Evolutionary conservation across 1,139 yeast species (phyloP).

Genomic region (Saccharomyces hybrid): DNA sequence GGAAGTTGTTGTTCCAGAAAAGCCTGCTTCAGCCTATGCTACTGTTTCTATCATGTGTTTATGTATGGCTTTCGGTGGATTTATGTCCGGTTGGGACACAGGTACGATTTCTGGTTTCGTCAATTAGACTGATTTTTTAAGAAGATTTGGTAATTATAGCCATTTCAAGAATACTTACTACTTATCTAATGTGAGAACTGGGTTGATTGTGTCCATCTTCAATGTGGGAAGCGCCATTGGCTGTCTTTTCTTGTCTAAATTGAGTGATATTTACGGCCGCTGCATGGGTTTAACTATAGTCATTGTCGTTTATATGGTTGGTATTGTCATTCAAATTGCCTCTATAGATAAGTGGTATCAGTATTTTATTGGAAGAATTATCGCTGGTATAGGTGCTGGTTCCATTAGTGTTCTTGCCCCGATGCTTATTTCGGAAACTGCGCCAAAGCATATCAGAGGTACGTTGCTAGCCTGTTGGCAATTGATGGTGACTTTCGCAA

Average conservation of each 20-base stretch:
- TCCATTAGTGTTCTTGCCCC: constrained; percentile 53
- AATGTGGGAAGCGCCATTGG: constrained; percentile 66
- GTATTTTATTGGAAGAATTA: constrained; percentile 17
- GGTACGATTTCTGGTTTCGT: constrained; percentile 75
- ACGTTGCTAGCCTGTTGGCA: constrained; percentile 56
- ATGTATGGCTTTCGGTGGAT: constrained; percentile 60
- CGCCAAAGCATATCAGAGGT: constrained; percentile 63
- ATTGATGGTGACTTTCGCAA: constrained; percentile 54
- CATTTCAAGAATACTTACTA: constrained; percentile 29
- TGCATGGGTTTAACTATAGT: constrained; percentile 11
- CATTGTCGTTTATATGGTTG: background rate
- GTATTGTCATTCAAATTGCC: background rate
- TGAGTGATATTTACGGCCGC: constrained; percentile 54
- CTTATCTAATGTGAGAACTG: constrained; percentile 47
- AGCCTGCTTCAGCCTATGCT: constrained; percentile 11
- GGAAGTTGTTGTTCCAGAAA: constrained; percentile 21
- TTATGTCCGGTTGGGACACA: constrained; percentile 69
- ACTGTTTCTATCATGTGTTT: constrained; percentile 36
- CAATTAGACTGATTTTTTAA: constrained; percentile 56
- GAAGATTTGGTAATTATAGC: constrained; percentile 41
- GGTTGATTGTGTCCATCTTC: constrained; percentile 56
- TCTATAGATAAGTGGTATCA: background rate
- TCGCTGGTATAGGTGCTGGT: constrained; percentile 60
- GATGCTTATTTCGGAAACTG: constrained; percentile 54
- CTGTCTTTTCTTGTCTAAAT: constrained; percentile 45